phyloP scores from a whole-genome alignment of 768 basidiomycete species.

The Leccinum broughii region DNA sequence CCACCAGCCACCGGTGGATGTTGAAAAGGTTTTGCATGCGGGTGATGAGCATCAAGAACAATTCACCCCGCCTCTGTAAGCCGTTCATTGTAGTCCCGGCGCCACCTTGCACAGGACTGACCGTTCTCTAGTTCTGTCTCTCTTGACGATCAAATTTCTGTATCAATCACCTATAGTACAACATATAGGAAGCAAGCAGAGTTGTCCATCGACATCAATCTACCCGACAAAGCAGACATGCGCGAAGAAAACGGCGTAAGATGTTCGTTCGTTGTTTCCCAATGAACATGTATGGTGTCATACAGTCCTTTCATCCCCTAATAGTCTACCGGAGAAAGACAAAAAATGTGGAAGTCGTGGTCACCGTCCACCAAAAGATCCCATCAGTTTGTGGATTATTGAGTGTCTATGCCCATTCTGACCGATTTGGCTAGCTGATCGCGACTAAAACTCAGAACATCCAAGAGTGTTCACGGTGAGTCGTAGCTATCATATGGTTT shows the following conservation, averaged over 20 bases:
- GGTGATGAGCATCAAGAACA: not conserved
- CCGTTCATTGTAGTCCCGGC: not conserved
- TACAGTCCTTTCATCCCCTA: not conserved
- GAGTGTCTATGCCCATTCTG: too few species aligned
- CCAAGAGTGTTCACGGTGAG: too few species aligned
- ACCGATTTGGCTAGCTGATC: too few species aligned
- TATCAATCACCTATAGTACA: conserved; percentile 1
- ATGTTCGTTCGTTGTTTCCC: conserved; percentile 8
- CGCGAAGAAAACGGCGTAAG: not conserved
- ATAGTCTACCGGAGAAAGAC: conserved; percentile 9
- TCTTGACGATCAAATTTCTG: not conserved
- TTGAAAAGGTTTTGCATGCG: not conserved
- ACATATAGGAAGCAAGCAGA: not conserved
- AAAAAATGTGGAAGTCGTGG: too few species aligned
- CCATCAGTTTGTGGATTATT: too few species aligned
- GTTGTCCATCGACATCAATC: conserved; percentile 1
- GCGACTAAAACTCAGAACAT: too few species aligned
- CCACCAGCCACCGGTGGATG: not conserved
- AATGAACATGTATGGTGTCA: not conserved
- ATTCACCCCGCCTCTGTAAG: conserved; percentile 13
- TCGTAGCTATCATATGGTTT: too few species aligned
- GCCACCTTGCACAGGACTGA: not conserved
- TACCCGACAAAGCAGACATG: not conserved
- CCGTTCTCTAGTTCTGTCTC: conserved; percentile 1
- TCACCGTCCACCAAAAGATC: too few species aligned